phyloP scores from a whole-genome alignment of 2,329 filamentous ascomycete genomes.

The Falciphora oryzae region DNA sequence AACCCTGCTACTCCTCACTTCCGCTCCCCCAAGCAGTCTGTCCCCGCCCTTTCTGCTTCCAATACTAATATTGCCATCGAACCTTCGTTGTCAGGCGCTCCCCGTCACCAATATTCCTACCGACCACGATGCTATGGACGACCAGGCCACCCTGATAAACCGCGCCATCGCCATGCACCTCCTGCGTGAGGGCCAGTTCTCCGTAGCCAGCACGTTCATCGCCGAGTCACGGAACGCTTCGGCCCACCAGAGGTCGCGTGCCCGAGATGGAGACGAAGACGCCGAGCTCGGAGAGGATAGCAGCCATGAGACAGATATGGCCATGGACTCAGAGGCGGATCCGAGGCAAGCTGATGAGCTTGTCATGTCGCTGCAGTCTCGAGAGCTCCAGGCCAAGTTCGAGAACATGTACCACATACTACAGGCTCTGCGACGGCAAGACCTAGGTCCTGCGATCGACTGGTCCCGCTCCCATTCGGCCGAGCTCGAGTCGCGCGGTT shows the following conservation, averaged over 20 bases:
- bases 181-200: slow-evolving; percentile 88
- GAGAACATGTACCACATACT: slow-evolving; percentile 87
- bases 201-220: slow-evolving; percentile 79
- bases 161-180: slow-evolving; percentile 95
- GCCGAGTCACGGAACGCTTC: slow-evolving; percentile 51
- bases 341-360: background rate
- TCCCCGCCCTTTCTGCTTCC: background rate
- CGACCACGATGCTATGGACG: slow-evolving; percentile 73
- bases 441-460: slow-evolving; percentile 75
- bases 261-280: background rate
- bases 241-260: background rate
- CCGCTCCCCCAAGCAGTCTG: background rate
- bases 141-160: slow-evolving; percentile 74
- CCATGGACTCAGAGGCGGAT: slow-evolving; percentile 10
- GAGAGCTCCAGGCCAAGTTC: slow-evolving; percentile 74
- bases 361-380: slow-evolving; percentile 50
- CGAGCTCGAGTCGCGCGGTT: slow-evolving; percentile 73
- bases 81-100: slow-evolving; percentile 23
- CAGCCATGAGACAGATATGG: background rate
- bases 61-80: background rate
- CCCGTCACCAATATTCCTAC: slow-evolving; percentile 60
- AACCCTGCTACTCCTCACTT: slow-evolving; percentile 3
- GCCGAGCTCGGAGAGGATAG: background rate
- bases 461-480: slow-evolving; percentile 73
- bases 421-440: slow-evolving; percentile 65